phyloP scores from a whole-genome alignment of 73 alveolate genomes.

The Tetrahymena malaccensis region DNA sequence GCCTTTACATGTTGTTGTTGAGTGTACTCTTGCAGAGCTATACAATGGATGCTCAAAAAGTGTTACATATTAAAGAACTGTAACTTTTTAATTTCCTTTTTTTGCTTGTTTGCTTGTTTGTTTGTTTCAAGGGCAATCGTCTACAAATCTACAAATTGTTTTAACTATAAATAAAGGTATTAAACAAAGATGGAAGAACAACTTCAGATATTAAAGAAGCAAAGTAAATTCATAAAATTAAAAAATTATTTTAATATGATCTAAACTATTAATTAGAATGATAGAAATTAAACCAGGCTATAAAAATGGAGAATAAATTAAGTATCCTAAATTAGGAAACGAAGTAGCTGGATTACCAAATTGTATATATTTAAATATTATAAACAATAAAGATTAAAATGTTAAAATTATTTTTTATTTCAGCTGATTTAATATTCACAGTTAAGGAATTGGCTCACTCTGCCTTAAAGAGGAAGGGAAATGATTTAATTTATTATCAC shows the following conservation, averaged over 20 bases:
- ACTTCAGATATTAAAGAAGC: slow-evolving; percentile 41
- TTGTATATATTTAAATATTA: not conserved
- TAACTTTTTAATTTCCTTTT: not conserved
- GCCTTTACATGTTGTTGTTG: slow-evolving; percentile 50
- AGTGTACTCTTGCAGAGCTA: slow-evolving; percentile 74
- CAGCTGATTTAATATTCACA: slow-evolving; percentile 61
- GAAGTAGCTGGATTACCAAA: slow-evolving; percentile 49
- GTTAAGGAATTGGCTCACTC: slow-evolving; percentile 67
- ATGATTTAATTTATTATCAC: slow-evolving; percentile 67
- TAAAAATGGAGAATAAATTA: slow-evolving; percentile 57
- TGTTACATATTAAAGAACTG: slow-evolving; percentile 49
- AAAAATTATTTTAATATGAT: too few relatives aligned
- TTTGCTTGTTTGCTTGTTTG: not conserved
- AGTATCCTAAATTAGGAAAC: slow-evolving; percentile 71
- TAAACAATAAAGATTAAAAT: not conserved
- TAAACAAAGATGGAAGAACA: slow-evolving; percentile 77
- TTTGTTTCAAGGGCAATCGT: not conserved
- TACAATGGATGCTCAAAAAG: slow-evolving; percentile 76
- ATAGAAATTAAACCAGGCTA: slow-evolving; percentile 80
- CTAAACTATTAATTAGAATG: not conserved
- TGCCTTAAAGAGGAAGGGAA: slow-evolving; percentile 62
- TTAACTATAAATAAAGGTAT: not conserved
- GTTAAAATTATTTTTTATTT: slow-evolving; percentile 14
- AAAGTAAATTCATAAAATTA: not conserved
- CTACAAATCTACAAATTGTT: not conserved